phyloP scores from a whole-genome alignment of 306 rosid genomes.

The Glycine tomentella region DNA sequence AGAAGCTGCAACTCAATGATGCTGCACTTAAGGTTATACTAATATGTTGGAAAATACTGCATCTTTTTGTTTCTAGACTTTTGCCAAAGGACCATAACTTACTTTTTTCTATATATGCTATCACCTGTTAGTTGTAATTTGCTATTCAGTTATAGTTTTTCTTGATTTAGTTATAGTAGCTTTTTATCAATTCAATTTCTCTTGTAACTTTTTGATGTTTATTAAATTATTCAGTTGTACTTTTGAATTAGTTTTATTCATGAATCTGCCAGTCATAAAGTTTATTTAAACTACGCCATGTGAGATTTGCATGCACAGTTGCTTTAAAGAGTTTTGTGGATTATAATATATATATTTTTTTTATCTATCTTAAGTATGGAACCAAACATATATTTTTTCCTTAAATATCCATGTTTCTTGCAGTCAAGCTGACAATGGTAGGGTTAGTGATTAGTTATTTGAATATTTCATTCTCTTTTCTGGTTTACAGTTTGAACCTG shows the following conservation, averaged over 20 bases:
- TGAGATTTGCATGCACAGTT: constrained; percentile 39
- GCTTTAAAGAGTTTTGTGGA: neutral
- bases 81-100: constrained; percentile 15
- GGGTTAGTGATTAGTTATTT: constrained; percentile 34
- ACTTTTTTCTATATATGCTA: constrained; percentile 22
- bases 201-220: constrained; percentile 34
- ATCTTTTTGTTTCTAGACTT: constrained; percentile 37
- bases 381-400: neutral
- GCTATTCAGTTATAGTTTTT: constrained; percentile 8
- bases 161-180: constrained; percentile 22
- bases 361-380: constrained; percentile 15
- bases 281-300: constrained; percentile 29
- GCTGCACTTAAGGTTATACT: constrained; percentile 85
- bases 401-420: constrained; percentile 29
- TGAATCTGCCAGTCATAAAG: constrained; percentile 37
- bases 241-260: constrained; percentile 35
- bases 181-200: constrained; percentile 9
- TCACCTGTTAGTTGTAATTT: constrained; percentile 26
- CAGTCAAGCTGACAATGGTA: constrained; percentile 32
- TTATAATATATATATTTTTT: neutral
- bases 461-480: constrained; percentile 39
- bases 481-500: constrained; percentile 85
- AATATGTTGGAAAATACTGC: constrained; percentile 39
- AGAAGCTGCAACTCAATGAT: constrained; percentile 96
- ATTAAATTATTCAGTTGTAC: constrained; percentile 38